phyloP scores from a whole-genome alignment of 176 grass and related monocot species.

The Hordeum marinum region DNA sequence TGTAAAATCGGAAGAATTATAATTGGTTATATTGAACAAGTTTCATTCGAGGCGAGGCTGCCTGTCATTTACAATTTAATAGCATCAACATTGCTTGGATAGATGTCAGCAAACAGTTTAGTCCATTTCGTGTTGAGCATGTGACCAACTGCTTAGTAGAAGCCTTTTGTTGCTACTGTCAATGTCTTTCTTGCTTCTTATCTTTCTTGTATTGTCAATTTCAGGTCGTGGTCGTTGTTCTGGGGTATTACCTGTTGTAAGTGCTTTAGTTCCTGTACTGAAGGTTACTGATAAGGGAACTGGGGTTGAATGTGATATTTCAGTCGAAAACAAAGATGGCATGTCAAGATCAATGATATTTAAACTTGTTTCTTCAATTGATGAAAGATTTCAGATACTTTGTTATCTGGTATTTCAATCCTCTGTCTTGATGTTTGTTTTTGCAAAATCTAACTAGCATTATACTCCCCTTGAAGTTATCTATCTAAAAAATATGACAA shows the following conservation, averaged over 20 bases:
- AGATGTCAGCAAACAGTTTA: not conserved
- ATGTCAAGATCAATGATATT: slow-evolving; percentile 80
- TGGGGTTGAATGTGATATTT: slow-evolving; percentile 90
- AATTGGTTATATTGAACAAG: not conserved
- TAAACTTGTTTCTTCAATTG: slow-evolving; percentile 68
- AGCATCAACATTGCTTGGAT: not conserved
- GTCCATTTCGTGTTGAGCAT: not conserved
- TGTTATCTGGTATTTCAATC: slow-evolving; percentile 83
- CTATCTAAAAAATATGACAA: slow-evolving; percentile 11
- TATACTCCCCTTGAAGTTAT: not conserved
- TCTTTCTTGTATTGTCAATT: slow-evolving; percentile 23
- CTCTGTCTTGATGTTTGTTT: slow-evolving; percentile 17
- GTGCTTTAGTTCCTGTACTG: slow-evolving; percentile 82
- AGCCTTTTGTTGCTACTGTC: slow-evolving; percentile 5
- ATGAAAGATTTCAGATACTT: slow-evolving; percentile 78
- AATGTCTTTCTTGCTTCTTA: slow-evolving; percentile 1
- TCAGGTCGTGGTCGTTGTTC: slow-evolving; percentile 51
- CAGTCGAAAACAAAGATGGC: slow-evolving; percentile 95
- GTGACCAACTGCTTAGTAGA: not conserved
- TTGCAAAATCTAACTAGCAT: slow-evolving; percentile 7
- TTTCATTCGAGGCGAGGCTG: not conserved
- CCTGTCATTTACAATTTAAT: not conserved
- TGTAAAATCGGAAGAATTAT: not conserved
- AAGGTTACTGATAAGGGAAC: slow-evolving; percentile 44
- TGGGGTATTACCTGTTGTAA: slow-evolving; percentile 63